Percentiles rank a stretch among this genome's conserved stretches.
These are phyloP conservation scores for Coccomyxa sp. DNA, from an alignment of 139 green algal genomes.

Conservation along the genomic window DNA sequence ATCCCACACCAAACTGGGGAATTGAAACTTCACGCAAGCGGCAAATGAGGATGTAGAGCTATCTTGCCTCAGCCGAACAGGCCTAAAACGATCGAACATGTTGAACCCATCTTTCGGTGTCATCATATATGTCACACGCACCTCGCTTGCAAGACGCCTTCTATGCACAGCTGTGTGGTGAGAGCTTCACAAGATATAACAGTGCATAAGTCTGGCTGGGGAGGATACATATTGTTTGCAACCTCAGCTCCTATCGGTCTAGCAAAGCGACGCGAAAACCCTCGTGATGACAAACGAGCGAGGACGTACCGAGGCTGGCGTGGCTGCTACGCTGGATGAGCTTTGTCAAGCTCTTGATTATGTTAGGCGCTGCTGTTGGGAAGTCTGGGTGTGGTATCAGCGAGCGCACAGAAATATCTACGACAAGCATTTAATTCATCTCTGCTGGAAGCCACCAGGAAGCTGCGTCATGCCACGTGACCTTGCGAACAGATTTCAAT, in stretches of 20 bases:
- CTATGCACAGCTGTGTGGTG: not conserved
- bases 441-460: not conserved
- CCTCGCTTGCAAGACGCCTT: not conserved
- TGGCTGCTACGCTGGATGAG: not conserved
- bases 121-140: not conserved
- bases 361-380: not conserved
- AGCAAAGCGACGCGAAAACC: not conserved
- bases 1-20: not conserved
- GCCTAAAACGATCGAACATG: not conserved
- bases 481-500: not conserved
- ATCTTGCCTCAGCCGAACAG: not conserved
- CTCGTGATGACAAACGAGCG: slow-evolving; percentile 1
- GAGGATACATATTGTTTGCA: not conserved
- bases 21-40: not conserved
- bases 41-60: not conserved
- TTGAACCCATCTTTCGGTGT: not conserved
- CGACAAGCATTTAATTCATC: not conserved
- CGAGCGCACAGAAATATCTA: not conserved
- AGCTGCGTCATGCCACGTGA: not conserved
- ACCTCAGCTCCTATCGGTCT: not conserved
- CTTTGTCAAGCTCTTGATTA: not conserved
- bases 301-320: not conserved
- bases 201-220: not conserved
- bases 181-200: not conserved
- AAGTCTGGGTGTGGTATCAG: not conserved